Conservation (phyloP, 177 flowering plant genomes). For the Vitis hybrid region DNA sequence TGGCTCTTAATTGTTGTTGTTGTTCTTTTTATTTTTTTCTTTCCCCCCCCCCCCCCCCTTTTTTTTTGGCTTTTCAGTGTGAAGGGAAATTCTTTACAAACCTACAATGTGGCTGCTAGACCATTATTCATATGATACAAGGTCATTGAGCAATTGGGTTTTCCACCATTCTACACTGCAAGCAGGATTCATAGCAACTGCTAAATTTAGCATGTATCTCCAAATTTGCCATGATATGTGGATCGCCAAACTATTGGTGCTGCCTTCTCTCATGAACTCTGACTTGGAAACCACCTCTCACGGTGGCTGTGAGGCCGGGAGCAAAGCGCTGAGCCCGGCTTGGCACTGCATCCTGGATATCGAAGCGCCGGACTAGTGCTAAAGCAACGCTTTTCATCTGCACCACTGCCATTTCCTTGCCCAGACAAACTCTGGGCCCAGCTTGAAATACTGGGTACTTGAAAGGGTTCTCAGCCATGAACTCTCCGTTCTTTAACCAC, state of each 20-base stretch:
- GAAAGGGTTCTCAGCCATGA: constrained; percentile 30
- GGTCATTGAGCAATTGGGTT: no score
- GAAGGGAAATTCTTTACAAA: no score
- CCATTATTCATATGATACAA: no score
- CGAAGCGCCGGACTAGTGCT: constrained; percentile 33
- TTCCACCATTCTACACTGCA: no score
- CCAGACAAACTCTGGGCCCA: constrained; percentile 58
- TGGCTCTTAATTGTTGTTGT: no score
- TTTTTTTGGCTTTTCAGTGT: no score
- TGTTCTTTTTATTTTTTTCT: no score
- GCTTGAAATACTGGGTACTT: constrained; percentile 67
- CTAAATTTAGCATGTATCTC: no score
- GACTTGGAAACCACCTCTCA: constrained; percentile 47
- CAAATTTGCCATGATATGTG: not conserved
- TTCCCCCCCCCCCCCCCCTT: fast-evolving
- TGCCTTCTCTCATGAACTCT: constrained; percentile 18
- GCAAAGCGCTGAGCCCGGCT: constrained; percentile 21
- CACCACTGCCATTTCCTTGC: constrained; percentile 58
- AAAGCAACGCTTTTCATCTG: constrained; percentile 48
- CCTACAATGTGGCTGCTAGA: no score
- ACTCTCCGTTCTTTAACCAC: constrained; percentile 45
- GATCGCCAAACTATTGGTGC: no score
- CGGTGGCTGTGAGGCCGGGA: constrained; percentile 53
- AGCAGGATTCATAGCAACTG: no score
- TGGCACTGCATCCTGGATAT: constrained; percentile 24